Conservation (phyloP, 2,329 filamentous ascomycete genomes). For the Coniochaeta sp. region DNA sequence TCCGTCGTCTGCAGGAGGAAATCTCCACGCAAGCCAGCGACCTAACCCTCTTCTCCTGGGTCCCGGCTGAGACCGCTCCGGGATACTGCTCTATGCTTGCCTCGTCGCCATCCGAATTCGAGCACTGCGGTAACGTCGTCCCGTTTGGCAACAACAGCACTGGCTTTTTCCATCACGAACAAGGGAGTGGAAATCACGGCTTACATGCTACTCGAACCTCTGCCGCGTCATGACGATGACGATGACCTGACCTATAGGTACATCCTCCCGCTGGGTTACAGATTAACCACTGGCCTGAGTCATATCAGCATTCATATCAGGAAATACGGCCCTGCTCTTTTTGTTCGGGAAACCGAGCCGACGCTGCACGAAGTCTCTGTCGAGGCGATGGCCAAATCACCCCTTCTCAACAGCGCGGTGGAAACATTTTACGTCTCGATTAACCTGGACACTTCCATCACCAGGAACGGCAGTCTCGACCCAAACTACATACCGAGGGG, state of each 20-base stretch:
- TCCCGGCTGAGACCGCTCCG: not conserved
- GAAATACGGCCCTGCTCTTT: not conserved
- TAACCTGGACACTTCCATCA: not conserved
- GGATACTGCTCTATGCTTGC: not conserved
- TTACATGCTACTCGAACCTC: not conserved
- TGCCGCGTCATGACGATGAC: not conserved
- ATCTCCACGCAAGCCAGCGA: too few relatives aligned
- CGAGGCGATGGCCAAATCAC: not conserved
- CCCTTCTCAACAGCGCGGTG: not conserved
- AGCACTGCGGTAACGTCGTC: not conserved
- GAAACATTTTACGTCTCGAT: not conserved
- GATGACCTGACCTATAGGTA: not conserved
- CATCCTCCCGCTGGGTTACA: not conserved
- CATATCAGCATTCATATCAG: not conserved
- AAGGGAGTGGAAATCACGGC: not conserved
- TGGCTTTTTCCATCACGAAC: not conserved
- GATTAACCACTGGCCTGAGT: not conserved
- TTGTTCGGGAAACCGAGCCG: not conserved
- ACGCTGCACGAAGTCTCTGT: not conserved
- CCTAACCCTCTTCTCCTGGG: not conserved
- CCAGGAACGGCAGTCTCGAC: not conserved
- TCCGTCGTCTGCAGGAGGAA: too few relatives aligned
- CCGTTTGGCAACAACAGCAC: not conserved
- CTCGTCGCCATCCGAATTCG: not conserved
- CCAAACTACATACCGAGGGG: not conserved